phyloP scores from a whole-genome alignment of 495 filamentous ascomycete species.

The Xylaria acuta region DNA sequence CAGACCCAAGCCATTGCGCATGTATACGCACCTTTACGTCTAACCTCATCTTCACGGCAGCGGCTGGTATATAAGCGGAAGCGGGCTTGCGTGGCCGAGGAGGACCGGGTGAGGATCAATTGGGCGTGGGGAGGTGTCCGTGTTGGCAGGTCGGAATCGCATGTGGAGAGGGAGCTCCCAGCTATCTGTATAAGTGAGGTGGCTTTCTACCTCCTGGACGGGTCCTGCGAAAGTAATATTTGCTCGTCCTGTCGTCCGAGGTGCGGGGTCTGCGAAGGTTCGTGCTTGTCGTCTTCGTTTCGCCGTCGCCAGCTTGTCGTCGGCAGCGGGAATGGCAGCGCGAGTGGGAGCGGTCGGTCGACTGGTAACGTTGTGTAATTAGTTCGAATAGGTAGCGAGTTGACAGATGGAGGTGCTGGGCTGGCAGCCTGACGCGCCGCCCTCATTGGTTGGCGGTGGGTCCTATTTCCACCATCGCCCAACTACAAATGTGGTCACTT shows the following conservation, averaged over 20 bases:
- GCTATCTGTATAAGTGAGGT: conserved; percentile 1
- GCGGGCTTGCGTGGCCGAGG: conserved; percentile 27
- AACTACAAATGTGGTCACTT: conserved; percentile 25
- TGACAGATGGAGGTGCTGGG: conserved; percentile 24
- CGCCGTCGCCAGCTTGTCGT: not conserved
- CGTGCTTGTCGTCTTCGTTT: conserved; percentile 2
- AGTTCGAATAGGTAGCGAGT: conserved; percentile 11
- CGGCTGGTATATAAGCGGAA: conserved; percentile 20
- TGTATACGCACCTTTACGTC: conserved; percentile 80
- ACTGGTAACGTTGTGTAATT: conserved; percentile 2
- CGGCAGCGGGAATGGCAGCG: not conserved
- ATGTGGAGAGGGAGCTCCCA: conserved; percentile 24
- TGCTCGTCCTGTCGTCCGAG: not conserved
- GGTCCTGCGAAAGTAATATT: not conserved
- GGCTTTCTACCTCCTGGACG: not conserved
- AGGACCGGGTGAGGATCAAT: conserved; percentile 11
- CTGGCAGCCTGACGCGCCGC: conserved; percentile 16
- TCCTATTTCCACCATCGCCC: conserved; percentile 18
- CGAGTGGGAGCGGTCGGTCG: conserved; percentile 12
- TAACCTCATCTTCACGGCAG: conserved; percentile 75
- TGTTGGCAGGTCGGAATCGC: not conserved
- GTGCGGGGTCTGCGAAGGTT: not conserved
- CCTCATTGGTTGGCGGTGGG: not conserved
- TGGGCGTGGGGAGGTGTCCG: not conserved
- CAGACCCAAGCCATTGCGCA: conserved; percentile 26